Evolutionary conservation across 176 grass and related monocot species (phyloP).

Genomic region (Oryza glumipatula): DNA sequence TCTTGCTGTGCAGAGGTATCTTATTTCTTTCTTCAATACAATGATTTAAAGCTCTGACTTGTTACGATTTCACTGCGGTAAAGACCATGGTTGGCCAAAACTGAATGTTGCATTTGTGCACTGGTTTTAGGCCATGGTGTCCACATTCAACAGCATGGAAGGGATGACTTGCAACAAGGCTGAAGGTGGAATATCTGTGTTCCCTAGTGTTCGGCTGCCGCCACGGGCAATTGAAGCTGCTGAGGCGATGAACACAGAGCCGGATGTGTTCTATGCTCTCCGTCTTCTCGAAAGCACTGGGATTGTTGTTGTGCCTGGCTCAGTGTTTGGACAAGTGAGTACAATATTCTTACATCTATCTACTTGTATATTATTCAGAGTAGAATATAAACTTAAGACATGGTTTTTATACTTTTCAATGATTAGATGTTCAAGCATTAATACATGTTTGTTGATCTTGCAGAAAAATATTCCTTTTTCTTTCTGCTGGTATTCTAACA

Average conservation of each 20-base stretch:
- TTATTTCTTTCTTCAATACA: constrained; percentile 15
- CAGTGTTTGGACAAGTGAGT: constrained; percentile 80
- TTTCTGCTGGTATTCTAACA: constrained; percentile 37
- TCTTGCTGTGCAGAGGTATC: constrained; percentile 63
- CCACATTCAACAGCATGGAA: constrained; percentile 69
- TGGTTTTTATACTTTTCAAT: background rate
- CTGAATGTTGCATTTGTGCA: background rate
- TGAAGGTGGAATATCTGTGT: constrained; percentile 90
- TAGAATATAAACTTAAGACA: background rate
- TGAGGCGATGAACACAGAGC: constrained; percentile 48
- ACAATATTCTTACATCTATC: background rate
- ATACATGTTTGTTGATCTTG: background rate
- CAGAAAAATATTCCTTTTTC: background rate
- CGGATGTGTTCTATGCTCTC: constrained; percentile 78
- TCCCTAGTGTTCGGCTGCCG: constrained; percentile 64
- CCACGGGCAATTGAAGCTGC: constrained; percentile 66
- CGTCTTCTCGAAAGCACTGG: constrained; percentile 68
- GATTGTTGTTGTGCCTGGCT: constrained; percentile 73
- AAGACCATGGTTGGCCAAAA: background rate
- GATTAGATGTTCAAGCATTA: background rate
- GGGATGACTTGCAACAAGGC: constrained; percentile 76
- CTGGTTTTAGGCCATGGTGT: constrained; percentile 60
- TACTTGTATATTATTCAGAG: background rate
- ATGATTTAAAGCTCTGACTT: background rate
- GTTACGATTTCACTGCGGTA: background rate